Evolutionary conservation across 352 stramenopile genomes (phyloP), one percentile per base, ranked within the genome.

Genomic region (Globisporangium emineosum): DNA sequence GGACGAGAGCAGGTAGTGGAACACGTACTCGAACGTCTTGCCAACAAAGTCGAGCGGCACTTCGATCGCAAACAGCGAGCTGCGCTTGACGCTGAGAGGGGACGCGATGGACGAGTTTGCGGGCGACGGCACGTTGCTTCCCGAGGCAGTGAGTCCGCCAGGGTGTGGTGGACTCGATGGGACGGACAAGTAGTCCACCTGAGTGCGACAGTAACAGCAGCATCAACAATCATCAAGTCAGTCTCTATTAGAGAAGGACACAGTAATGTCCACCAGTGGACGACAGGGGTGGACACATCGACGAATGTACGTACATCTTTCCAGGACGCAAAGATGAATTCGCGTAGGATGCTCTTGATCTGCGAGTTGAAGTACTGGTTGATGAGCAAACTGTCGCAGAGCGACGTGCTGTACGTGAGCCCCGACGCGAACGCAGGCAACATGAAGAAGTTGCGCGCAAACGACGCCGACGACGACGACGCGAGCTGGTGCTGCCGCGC

Each of bases 331-430:
- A 93, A 93, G 76, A 95, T 91, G 62, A 95, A 93, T 66, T 93
- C 86, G 21, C 83, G 78, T 57, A 95, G 61, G 61, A 95, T 95
- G 32, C 83, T 90, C 67, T 92, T 95, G 73, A 95, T 91, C 57
- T 87, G 88, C 42, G 75, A 71, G 65, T 93, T 95, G 69, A 93
- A 95, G 65, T 89, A 95, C 75, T 93, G 84, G 66, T 95, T 95
- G 73, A 95, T 92, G 27, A 95, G 86, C 9, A 95, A 53, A 52
- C 82, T 93, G 67, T 95, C 86, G 42, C 86, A 95, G 30, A 95
- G 72, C 19, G 84, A 93, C 13, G 82, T 89, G 73, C 84, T 93
- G 75, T 93, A 95, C 30, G 86, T 86, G 45, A 95, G 69, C 3
- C 86, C 86, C n/a, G 83, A 91, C 0, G 86, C 83, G 57, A 95